Percentiles rank a stretch among this genome's conserved stretches.
phyloP scores from a whole-genome alignment of 2,329 filamentous ascomycete species.

The Echinosphaeria canescens region DNA sequence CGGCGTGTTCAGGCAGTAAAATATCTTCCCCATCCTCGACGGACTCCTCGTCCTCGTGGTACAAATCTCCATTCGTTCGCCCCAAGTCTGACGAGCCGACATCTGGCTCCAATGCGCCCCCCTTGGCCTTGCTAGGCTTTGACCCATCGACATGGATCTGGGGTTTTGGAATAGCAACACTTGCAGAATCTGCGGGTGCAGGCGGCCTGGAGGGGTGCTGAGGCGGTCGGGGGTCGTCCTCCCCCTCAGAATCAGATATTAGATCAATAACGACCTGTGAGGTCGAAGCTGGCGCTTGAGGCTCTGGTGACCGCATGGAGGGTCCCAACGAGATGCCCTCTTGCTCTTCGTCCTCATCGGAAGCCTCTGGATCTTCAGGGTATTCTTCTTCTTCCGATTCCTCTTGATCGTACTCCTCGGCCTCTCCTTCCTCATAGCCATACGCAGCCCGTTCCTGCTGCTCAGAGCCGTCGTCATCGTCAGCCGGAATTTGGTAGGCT shows the following conservation, averaged over 20 bases:
- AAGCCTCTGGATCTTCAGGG: constrained; percentile 11
- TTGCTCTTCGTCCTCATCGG: constrained; percentile 8
- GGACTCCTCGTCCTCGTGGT: no score
- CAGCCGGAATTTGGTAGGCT: constrained; percentile 5
- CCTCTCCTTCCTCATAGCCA: constrained; percentile 6
- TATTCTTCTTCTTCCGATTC: constrained; percentile 9
- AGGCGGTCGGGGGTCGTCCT: constrained; percentile 6
- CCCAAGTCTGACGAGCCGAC: no score
- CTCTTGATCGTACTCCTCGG: constrained; percentile 4
- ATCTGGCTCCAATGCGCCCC: no score
- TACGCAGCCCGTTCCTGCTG: no score
- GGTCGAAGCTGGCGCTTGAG: constrained; percentile 6
- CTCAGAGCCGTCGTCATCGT: constrained; percentile 8
- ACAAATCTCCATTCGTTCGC: no score
- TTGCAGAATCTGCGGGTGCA: no score
- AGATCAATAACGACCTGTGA: constrained; percentile 22
- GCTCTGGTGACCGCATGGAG: constrained; percentile 1
- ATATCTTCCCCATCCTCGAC: no score
- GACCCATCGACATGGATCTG: no score
- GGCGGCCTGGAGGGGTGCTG: no score
- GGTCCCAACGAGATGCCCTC: constrained; percentile 2
- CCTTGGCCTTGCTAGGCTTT: no score
- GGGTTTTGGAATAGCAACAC: no score
- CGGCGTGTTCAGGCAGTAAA: no score
- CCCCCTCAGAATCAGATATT: constrained; percentile 21